A percentile compares a stretch with the other conserved stretches of the same genome.
Evolutionary conservation across 805 yeast genomes (phyloP).

Genomic region (Metschnikowia cerradonensis): DNA sequence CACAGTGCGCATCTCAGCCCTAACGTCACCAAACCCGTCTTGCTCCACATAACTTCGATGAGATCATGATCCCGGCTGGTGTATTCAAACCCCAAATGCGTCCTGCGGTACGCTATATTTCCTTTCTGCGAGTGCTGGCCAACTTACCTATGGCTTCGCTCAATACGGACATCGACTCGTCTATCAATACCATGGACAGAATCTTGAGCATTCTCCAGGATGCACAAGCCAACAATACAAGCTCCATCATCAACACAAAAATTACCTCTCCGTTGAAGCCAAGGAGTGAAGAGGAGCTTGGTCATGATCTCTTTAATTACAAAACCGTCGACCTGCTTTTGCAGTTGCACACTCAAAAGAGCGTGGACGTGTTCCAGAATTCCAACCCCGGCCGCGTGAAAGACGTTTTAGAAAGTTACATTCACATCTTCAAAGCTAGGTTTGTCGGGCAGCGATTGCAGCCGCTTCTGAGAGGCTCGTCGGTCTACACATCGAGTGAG

Average conservation of each 20-base stretch:
- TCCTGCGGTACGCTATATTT: neutral
- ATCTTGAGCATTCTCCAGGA: constrained; percentile 13
- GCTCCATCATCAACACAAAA: constrained; percentile 1
- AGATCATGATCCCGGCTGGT: neutral
- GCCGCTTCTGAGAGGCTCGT: neutral
- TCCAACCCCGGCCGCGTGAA: constrained; percentile 7
- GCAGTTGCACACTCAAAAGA: constrained; percentile 3
- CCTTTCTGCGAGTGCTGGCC: neutral
- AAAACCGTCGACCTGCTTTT: constrained; percentile 8
- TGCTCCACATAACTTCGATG: neutral
- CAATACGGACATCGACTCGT: constrained; percentile 9
- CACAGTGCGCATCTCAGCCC: neutral
- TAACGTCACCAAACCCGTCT: neutral
- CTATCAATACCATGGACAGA: constrained; percentile 16
- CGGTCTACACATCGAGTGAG: neutral
- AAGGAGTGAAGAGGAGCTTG: constrained; percentile 4
- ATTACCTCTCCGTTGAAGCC: neutral
- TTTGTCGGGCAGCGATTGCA: neutral
- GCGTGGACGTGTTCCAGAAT: constrained; percentile 7
- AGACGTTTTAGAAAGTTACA: constrained; percentile 6
- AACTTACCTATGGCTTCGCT: neutral
- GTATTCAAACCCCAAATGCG: neutral
- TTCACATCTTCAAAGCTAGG: constrained; percentile 7
- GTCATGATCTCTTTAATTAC: constrained; percentile 10
- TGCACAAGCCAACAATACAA: constrained; percentile 10